A percentile compares a stretch with the other conserved stretches of the same genome.
Evolutionary conservation across 306 rosid genomes (phyloP).

Genomic region (Begonia masoniana): DNA sequence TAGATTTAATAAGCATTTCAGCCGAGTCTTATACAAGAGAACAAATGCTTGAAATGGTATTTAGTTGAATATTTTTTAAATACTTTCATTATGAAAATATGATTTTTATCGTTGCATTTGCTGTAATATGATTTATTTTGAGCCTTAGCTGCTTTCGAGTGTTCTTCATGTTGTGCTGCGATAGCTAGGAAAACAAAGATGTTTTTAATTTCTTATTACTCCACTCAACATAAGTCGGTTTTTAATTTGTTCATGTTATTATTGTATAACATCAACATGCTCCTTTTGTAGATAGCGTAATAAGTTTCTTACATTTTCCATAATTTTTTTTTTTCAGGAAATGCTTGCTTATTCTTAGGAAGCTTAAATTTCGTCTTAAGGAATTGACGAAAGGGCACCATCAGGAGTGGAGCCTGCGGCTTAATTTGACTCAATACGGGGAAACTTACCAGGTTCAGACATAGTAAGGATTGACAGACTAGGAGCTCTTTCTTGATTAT

Average conservation of each 20-base stretch:
- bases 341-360: conserved; percentile 55
- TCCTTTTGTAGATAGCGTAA: too few species aligned
- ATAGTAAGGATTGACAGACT: neutral
- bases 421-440: conserved; percentile 51
- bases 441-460: conserved; percentile 33
- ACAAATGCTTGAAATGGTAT: conserved; percentile 72
- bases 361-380: conserved; percentile 54
- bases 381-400: neutral
- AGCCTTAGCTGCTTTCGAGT: too few species aligned
- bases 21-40: conserved; percentile 74
- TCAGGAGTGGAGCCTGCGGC: conserved; percentile 24
- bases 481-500: neutral
- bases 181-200: too few species aligned
- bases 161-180: too few species aligned
- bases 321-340: conserved; percentile 44
- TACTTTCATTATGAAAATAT: neutral
- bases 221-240: too few species aligned
- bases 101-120: neutral
- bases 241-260: neutral
- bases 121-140: too few species aligned
- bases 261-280: too few species aligned
- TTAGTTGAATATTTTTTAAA: neutral
- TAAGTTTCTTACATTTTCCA: conserved; percentile 4
- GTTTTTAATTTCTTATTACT: too few species aligned
- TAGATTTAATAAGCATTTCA: conserved; percentile 68